Percentiles rank a stretch among this genome's conserved stretches.
Conservation (phyloP, 2,329 filamentous ascomycete genomes). For the Lachnellula arida region DNA sequence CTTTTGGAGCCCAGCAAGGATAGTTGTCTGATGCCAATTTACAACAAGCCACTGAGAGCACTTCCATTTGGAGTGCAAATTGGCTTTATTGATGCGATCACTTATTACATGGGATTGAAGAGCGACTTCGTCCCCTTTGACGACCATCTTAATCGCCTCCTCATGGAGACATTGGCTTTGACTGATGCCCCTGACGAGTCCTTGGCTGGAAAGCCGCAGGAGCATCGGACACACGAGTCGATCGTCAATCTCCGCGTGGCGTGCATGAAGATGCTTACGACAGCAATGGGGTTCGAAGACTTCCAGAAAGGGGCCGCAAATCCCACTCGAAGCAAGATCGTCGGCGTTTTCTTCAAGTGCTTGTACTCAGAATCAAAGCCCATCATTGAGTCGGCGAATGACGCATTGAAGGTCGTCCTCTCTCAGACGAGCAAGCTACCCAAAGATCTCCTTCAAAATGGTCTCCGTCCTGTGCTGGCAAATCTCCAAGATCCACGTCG, state of each 20-base stretch:
- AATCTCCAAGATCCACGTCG: slow-evolving; percentile 93
- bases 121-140: slow-evolving; percentile 88
- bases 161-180: slow-evolving; percentile 89
- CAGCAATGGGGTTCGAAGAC: slow-evolving; percentile 88
- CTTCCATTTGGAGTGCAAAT: slow-evolving; percentile 94
- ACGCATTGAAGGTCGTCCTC: slow-evolving; percentile 81
- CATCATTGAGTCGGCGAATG: slow-evolving; percentile 90
- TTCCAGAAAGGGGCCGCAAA: slow-evolving; percentile 74
- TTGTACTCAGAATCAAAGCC: slow-evolving; percentile 89
- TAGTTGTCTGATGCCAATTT: slow-evolving; percentile 83
- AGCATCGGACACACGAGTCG: slow-evolving; percentile 91
- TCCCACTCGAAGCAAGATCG: slow-evolving; percentile 65
- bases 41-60: slow-evolving; percentile 88
- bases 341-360: slow-evolving; percentile 96
- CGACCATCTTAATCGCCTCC: slow-evolving; percentile 79
- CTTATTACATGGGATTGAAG: slow-evolving; percentile 87
- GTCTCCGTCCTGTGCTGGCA: slow-evolving; percentile 89
- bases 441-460: slow-evolving; percentile 91
- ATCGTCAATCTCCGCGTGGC: slow-evolving; percentile 90
- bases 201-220: slow-evolving; percentile 83
- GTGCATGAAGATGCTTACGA: slow-evolving; percentile 88
- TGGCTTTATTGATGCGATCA: slow-evolving; percentile 96
- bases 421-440: slow-evolving; percentile 86
- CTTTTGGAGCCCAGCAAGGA: slow-evolving; percentile 88
- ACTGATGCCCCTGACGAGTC: slow-evolving; percentile 94